Evolutionary conservation across 2,329 filamentous ascomycete species (phyloP), one percentile per base, ranked within the genome.

Genomic region (Beauveria varroae): DNA sequence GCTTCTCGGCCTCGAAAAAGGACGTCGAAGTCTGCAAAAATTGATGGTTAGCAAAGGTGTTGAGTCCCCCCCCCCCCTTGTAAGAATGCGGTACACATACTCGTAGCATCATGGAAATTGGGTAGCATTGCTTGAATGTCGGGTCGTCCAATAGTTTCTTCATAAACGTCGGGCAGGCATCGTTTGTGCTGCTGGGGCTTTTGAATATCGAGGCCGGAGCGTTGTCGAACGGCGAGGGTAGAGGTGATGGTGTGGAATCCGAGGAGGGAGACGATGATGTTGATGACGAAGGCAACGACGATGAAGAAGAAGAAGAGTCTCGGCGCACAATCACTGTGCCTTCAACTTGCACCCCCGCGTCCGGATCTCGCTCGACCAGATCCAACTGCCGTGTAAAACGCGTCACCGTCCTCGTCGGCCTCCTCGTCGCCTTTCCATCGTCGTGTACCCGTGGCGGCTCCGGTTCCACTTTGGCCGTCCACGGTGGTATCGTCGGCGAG

Each of bases 91-190:
- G 7, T 5, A 10, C 7, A 70, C 83, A 70, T 76, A 90, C 89
- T 78, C 90, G 85, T 10, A 98, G 79, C 65, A 98, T 83, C 68
- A 96, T 80, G 1, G 93, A 96, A 62, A 97, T 79, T 0, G 93
- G 91, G 66, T 93, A 85, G 76, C 93, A 98, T 57, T 81, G 73
- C 66, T 84, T 82, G 67, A 95, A 91, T 3, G 83, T 86, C 6
- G 80, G 70, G 69, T 90, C 83, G 52, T 75, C 76, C 56, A 95
- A 80, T 67, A 96, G 85, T 2, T 72, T 73, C 57, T 83, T 78
- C 72, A 96, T 87, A 74, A 93, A 93, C 5, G 71, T 71, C 3
- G 86, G 83, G 69, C 89, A 93, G 5, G 76, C 75, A 26, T 76
- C 70, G 34, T 76, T 73, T 24, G 58, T 61, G 52, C 79, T 81